These are phyloP conservation scores for Venturiaceae sp. DNA, from an alignment of 2,329 filamentous ascomycete species.

Conservation along the genomic window DNA sequence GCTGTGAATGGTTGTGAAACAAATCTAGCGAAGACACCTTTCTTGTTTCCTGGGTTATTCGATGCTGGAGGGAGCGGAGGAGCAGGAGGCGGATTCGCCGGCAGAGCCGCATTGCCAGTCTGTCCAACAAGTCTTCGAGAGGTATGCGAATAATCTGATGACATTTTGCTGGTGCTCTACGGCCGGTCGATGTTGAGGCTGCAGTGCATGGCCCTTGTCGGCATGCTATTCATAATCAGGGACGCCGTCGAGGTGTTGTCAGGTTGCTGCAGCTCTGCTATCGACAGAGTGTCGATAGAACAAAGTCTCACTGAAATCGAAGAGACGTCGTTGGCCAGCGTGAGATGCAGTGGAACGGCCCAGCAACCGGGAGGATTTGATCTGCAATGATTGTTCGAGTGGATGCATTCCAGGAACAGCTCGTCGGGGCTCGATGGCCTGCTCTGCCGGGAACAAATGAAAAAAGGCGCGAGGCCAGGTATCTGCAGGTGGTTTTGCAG, in stretches of 20 bases:
- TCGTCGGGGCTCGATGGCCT: neutral
- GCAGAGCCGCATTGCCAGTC: slow-evolving; percentile 10
- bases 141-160: neutral
- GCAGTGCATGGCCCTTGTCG: neutral
- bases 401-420: neutral
- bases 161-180: neutral
- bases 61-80: slow-evolving; percentile 16
- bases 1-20: slow-evolving; percentile 44
- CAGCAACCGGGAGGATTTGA: neutral
- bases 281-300: neutral
- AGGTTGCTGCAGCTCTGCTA: neutral
- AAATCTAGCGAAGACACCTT: slow-evolving; percentile 37
- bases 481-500: neutral
- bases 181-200: neutral
- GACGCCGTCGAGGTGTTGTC: neutral
- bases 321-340: neutral
- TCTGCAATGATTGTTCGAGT: neutral
- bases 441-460: neutral
- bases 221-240: neutral
- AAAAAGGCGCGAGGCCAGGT: neutral
- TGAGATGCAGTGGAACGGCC: neutral
- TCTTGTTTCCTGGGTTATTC: slow-evolving; percentile 20
- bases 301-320: neutral
- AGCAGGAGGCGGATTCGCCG: slow-evolving; percentile 13
- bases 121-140: slow-evolving; percentile 8